Conservation (phyloP, 2,329 filamentous ascomycete species). For the Aspergillus calidoustus region DNA sequence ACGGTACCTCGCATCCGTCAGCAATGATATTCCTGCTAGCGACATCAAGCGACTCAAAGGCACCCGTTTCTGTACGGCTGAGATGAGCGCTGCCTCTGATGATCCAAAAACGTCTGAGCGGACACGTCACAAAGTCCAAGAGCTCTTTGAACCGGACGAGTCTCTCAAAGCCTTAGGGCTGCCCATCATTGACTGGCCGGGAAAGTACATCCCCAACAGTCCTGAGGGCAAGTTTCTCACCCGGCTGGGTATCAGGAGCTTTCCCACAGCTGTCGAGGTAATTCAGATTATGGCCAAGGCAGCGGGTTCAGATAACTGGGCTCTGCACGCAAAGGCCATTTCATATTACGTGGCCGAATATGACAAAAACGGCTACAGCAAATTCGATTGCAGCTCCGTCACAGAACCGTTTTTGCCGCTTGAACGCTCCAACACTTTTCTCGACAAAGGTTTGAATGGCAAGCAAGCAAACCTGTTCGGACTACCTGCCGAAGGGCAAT, state of each 20-base stretch:
- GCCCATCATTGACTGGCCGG: conserved; percentile 82
- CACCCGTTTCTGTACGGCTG: conserved; percentile 81
- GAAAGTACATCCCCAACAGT: conserved; percentile 67
- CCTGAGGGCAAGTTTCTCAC: conserved; percentile 76
- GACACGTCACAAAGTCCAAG: conserved; percentile 70
- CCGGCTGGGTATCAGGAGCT: conserved; percentile 72
- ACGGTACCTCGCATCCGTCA: conserved; percentile 89
- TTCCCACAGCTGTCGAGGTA: conserved; percentile 74
- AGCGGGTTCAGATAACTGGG: conserved; percentile 55
- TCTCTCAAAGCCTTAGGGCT: conserved; percentile 71
- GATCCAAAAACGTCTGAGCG: conserved; percentile 60
- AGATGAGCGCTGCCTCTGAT: conserved; percentile 50
- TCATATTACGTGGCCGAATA: conserved; percentile 83
- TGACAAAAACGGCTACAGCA: conserved; percentile 74
- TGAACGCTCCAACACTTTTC: conserved; percentile 26
- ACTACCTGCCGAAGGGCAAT: conserved; percentile 54
- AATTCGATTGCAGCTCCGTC: conserved; percentile 62
- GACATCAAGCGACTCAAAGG: conserved; percentile 79
- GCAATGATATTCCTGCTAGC: conserved; percentile 79
- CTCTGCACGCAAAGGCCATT: conserved; percentile 71
- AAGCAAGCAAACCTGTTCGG: neutral
- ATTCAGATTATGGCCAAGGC: conserved; percentile 75
- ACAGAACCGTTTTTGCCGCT: conserved; percentile 72
- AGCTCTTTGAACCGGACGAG: conserved; percentile 80
- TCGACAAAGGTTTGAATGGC: neutral